phyloP scores from a whole-genome alignment of 164 flowering plant genomes.

The Taxillus chinensis region DNA sequence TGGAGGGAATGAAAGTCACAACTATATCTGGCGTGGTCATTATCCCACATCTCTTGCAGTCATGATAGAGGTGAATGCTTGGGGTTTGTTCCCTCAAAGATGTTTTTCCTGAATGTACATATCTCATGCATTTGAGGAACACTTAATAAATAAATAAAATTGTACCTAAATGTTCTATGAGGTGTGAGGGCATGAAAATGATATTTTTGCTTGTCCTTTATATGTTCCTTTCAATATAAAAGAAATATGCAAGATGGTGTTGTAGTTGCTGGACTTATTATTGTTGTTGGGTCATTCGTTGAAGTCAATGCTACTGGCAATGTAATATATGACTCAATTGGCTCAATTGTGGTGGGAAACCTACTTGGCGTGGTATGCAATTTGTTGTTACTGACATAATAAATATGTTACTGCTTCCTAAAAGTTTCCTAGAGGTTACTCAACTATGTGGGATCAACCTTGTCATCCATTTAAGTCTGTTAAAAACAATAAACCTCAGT shows the following conservation, averaged over 20 bases:
- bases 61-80: slow-evolving; percentile 80
- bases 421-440: too few species aligned
- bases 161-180: too few species aligned
- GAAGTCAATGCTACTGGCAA: slow-evolving; percentile 87
- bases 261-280: slow-evolving; percentile 85
- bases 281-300: slow-evolving; percentile 86
- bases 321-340: slow-evolving; percentile 90
- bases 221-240: too few species aligned
- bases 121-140: too few species aligned
- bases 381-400: neutral
- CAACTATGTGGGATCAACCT: too few species aligned
- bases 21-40: slow-evolving; percentile 98
- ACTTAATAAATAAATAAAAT: too few species aligned
- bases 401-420: too few species aligned
- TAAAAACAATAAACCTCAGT: too few species aligned
- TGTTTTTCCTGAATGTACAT: too few species aligned
- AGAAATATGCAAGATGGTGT: slow-evolving; percentile 76
- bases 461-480: too few species aligned
- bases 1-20: slow-evolving; percentile 87
- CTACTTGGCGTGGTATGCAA: slow-evolving; percentile 85
- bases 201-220: too few species aligned
- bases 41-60: slow-evolving; percentile 99
- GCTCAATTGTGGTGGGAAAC: slow-evolving; percentile 89
- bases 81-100: neutral
- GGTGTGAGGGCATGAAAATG: too few species aligned